These are phyloP conservation scores for Sporothrix curviconia DNA, from an alignment of 2,329 filamentous ascomycete genomes.

Conservation along the genomic window DNA sequence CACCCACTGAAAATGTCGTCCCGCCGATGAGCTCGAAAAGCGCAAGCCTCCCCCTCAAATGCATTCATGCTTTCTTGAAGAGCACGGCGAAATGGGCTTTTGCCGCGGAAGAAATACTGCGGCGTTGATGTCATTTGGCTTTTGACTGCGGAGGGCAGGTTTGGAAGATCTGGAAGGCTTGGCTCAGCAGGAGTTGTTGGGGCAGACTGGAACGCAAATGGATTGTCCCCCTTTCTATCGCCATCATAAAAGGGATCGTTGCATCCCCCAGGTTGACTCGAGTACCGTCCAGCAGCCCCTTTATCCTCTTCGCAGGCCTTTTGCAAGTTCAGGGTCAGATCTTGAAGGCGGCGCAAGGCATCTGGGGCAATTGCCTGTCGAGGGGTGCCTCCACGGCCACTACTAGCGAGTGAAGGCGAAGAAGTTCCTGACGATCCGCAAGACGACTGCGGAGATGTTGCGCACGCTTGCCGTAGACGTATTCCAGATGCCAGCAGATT, in stretches of 20 bases:
- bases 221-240: not conserved
- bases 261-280: not conserved
- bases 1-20: not conserved
- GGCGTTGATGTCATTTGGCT: not conserved
- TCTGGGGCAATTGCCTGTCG: constrained; percentile 1
- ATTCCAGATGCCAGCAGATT: not conserved
- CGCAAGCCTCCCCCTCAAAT: constrained; percentile 23
- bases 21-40: not conserved
- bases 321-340: constrained; percentile 16
- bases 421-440: constrained; percentile 1
- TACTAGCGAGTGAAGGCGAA: constrained; percentile 18
- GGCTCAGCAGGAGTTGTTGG: constrained; percentile 13
- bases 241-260: constrained; percentile 16
- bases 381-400: constrained; percentile 12
- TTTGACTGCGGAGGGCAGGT: not conserved
- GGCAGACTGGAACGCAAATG: constrained; percentile 15
- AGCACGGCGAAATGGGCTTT: constrained; percentile 50
- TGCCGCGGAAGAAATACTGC: constrained; percentile 44
- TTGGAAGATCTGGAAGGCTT: not conserved
- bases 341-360: constrained; percentile 14
- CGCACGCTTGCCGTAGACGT: not conserved
- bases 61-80: constrained; percentile 41
- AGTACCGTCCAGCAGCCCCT: not conserved
- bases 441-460: not conserved
- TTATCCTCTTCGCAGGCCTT: not conserved